Conservation (phyloP, 495 filamentous ascomycete species). For the Glarea lozoyensis region DNA sequence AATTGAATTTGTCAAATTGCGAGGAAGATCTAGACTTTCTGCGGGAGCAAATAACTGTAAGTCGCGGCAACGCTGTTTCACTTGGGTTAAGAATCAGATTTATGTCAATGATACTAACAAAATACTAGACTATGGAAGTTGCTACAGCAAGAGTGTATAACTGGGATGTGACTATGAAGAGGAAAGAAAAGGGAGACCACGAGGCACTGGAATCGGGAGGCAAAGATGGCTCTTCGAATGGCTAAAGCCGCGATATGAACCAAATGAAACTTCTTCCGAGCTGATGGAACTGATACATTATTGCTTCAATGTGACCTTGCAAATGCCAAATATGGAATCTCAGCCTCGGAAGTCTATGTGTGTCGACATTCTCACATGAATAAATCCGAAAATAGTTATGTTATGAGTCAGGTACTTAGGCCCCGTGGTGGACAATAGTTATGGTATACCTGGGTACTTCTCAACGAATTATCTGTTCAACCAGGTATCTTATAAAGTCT, state of each 20-base stretch:
- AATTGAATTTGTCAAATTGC: constrained; percentile 68
- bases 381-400: too few species aligned
- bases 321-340: background rate
- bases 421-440: too few species aligned
- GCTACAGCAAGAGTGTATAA: constrained; percentile 97
- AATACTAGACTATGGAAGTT: constrained; percentile 79
- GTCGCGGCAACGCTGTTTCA: constrained; percentile 14
- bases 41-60: constrained; percentile 90
- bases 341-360: too few species aligned
- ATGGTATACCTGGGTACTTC: too few species aligned
- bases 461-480: too few species aligned
- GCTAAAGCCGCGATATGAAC: constrained; percentile 3
- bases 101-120: constrained; percentile 21
- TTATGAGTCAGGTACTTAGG: too few species aligned
- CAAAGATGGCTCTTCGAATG: constrained; percentile 19
- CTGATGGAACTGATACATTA: too few species aligned
- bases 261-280: background rate
- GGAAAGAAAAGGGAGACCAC: constrained; percentile 77
- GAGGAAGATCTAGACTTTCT: constrained; percentile 97
- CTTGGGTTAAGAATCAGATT: background rate
- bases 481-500: too few species aligned
- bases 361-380: too few species aligned
- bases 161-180: constrained; percentile 90
- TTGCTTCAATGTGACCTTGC: too few species aligned
- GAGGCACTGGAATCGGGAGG: constrained; percentile 15